Evolutionary conservation across 306 rosid species (phyloP), one percentile per base, ranked within the genome.

Genomic region (Oemleria cerasiformis): DNA sequence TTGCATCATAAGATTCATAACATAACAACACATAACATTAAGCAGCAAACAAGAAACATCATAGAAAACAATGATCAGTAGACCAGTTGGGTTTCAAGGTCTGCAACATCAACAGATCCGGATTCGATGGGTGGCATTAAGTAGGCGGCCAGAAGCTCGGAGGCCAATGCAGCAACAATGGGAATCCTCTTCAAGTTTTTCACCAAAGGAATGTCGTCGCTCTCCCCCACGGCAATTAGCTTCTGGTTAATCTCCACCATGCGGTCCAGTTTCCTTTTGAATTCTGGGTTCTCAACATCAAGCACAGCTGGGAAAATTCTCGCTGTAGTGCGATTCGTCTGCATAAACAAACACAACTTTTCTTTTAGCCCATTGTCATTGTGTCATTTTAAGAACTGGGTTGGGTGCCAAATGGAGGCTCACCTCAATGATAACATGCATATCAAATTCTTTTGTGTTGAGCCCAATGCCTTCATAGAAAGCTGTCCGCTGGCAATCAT

Each of bases 341-440:
- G 86, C 80, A 67, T 58, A 73, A 16, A 73, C 65, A 75, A 42
- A 70, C 55, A 45, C 14, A 45, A 45, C 2, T 0, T 30, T 30
- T 30, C 36, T 30, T 1, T 30, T 30, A 30, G 36, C 36, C 36
- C 36, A 30, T 30, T 30, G 36, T 30, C 36, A 30, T 30, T 30
- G 36, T 30, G 3, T 30, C 36, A 30, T 30, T 30, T 1, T 30
- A 30, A 30, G 36, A 30, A 30, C 3, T 30, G 36, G 36, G 36
- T 30, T 30, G 36, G 36, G 36, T 30, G 36, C 36, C 36, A 30
- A 30, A 30, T 2, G 67, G 30, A 79, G 59, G 51, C 86, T 83
- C 60, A 94, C 99, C 96, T 94, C 97, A 67, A 91, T 94, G 85
- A 94, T 94, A 82, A 91, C 99, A 81, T 94, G 99, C 99, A 89